phyloP scores from a whole-genome alignment of 345 rosid genomes.

The Corchorus capsularis region DNA sequence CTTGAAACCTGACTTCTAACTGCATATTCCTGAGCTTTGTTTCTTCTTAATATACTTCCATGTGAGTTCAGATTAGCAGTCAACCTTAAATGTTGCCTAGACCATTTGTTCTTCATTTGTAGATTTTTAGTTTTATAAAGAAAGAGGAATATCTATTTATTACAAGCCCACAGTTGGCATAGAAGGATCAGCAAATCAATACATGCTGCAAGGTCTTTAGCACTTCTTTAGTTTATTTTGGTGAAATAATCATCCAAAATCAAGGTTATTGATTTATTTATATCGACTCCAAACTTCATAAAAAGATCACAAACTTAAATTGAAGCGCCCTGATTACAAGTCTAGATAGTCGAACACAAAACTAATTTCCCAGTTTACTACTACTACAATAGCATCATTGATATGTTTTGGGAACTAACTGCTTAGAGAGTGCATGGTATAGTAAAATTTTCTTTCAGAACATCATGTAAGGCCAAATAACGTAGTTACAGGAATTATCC shows the following conservation, averaged over 20 bases:
- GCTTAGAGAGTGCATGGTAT: not conserved
- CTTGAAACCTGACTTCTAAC: conserved; percentile 9
- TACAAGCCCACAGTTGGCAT: not conserved
- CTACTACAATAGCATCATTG: not conserved
- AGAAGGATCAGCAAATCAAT: not conserved
- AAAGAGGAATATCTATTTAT: not conserved
- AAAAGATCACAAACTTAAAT: not conserved
- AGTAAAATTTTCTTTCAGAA: not conserved
- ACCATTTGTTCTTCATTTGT: conserved; percentile 1
- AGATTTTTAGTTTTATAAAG: conserved; percentile 7
- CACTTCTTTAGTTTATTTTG: not conserved
- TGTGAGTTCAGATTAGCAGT: not conserved
- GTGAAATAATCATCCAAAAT: not conserved
- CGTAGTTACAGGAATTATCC: not conserved
- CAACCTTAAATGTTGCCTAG: not conserved
- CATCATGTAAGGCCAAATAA: not conserved
- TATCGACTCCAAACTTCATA: conserved; percentile 3
- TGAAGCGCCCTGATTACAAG: not conserved
- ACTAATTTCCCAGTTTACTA: not conserved
- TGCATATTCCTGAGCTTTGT: not conserved
- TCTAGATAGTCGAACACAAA: not conserved
- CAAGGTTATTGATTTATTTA: not conserved
- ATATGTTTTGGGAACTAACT: not conserved
- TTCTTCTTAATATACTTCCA: conserved; percentile 5
- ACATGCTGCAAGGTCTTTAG: conserved; percentile 2